phyloP scores from a whole-genome alignment of 2,329 filamentous ascomycete species.

The Raffaelea deltoideospora region DNA sequence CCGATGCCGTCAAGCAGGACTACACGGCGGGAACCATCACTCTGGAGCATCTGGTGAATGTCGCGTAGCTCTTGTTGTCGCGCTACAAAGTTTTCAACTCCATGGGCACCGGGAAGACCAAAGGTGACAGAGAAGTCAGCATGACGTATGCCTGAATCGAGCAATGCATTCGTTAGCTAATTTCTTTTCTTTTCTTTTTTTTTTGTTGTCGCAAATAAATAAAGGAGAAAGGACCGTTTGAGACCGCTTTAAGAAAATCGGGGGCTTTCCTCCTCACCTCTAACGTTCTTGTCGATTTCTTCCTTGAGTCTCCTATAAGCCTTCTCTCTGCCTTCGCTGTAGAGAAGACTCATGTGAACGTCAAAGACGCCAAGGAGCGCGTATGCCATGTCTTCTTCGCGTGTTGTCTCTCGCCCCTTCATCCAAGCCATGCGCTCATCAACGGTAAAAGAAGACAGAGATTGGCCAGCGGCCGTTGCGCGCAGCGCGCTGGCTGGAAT shows the following conservation, averaged over 20 bases:
- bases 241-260: background rate
- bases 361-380: slow-evolving; percentile 4
- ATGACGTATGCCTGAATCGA: background rate
- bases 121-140: background rate
- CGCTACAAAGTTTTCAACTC: background rate
- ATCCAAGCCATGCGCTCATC: slow-evolving; percentile 4
- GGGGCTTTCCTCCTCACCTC: background rate
- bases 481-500: background rate
- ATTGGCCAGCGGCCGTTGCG: no score
- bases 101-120: background rate
- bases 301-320: background rate
- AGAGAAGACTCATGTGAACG: background rate
- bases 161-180: no score
- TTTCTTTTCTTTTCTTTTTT: no score
- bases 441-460: background rate
- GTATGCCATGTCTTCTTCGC: slow-evolving; percentile 5
- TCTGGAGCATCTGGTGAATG: background rate
- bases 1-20: background rate
- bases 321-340: background rate
- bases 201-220: background rate
- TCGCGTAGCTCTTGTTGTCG: background rate
- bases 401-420: slow-evolving; percentile 1
- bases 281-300: background rate
- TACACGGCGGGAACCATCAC: background rate
- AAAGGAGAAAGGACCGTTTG: background rate